phyloP scores from a whole-genome alignment of 2,329 filamentous ascomycete genomes.

The Cladosporium sp. region DNA sequence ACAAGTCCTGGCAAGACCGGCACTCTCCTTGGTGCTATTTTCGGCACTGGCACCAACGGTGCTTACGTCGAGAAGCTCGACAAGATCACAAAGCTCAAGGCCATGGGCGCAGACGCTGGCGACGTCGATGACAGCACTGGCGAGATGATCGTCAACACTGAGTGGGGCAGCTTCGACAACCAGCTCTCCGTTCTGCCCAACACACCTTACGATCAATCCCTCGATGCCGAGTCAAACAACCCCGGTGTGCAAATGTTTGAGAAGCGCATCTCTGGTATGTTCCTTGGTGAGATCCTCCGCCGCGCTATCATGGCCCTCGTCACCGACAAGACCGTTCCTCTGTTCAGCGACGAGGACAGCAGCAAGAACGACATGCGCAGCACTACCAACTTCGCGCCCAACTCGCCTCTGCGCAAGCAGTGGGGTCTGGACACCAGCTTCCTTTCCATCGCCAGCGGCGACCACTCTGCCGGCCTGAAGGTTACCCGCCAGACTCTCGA shows the following conservation, averaged over 20 bases:
- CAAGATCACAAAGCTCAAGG: constrained; percentile 76
- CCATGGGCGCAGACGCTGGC: constrained; percentile 41
- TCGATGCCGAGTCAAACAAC: constrained; percentile 82
- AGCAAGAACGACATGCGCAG: constrained; percentile 67
- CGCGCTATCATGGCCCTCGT: constrained; percentile 73
- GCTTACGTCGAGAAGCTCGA: constrained; percentile 92
- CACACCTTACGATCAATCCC: constrained; percentile 76
- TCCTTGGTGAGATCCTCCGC: constrained; percentile 89
- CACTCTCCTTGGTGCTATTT: constrained; percentile 92
- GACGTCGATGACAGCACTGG: constrained; percentile 80
- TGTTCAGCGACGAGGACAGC: constrained; percentile 78
- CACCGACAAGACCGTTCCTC: constrained; percentile 63
- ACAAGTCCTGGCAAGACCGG: constrained; percentile 84
- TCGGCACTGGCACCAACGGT: constrained; percentile 95
- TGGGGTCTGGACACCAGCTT: constrained; percentile 94
- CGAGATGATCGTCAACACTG: constrained; percentile 96
- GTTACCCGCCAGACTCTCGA: constrained; percentile 78
- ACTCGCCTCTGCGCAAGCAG: constrained; percentile 70
- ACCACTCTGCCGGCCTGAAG: constrained; percentile 70
- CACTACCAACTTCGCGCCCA: constrained; percentile 67
- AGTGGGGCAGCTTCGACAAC: constrained; percentile 99
- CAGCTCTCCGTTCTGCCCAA: constrained; percentile 82
- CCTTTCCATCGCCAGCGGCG: constrained; percentile 82
- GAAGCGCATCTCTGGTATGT: constrained; percentile 98
- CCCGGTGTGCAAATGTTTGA: constrained; percentile 98